Evolutionary conservation across 139 green algal genomes (phyloP).

Genomic region (Raphidocelis subcapitata): DNA sequence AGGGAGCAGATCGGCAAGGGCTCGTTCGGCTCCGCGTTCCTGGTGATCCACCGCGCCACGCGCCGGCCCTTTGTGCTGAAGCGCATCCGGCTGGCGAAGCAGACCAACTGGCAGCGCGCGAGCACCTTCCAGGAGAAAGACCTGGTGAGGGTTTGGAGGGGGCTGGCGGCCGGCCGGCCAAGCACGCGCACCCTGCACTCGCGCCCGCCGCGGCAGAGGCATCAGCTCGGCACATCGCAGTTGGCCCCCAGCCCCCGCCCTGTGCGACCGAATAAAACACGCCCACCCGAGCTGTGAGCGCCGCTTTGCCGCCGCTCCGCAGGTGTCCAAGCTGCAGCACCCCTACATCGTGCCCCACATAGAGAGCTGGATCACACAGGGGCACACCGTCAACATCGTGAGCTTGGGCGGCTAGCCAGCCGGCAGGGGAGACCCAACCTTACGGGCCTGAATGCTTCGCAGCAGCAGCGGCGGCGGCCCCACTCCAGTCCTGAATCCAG

Average conservation of each 20-base stretch:
- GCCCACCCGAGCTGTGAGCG: too few species aligned
- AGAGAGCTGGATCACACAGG: slow-evolving; percentile 54
- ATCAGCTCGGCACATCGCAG: too few species aligned
- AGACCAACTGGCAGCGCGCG: slow-evolving; percentile 59
- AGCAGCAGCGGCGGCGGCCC: too few species aligned
- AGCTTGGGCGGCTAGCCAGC: too few species aligned
- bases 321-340: slow-evolving; percentile 48
- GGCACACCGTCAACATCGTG: slow-evolving; percentile 42
- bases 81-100: slow-evolving; percentile 48
- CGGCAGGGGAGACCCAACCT: too few species aligned
- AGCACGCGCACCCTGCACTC: neutral
- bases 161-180: neutral
- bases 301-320: too few species aligned
- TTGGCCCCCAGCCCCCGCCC: too few species aligned
- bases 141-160: slow-evolving; percentile 33
- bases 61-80: slow-evolving; percentile 43
- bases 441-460: too few species aligned
- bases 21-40: slow-evolving; percentile 47
- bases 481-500: too few species aligned
- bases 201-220: too few species aligned
- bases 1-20: slow-evolving; percentile 51
- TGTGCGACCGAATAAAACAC: too few species aligned
- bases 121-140: slow-evolving; percentile 52
- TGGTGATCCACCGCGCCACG: slow-evolving; percentile 14
- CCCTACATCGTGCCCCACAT: slow-evolving; percentile 60